Evolutionary conservation across 805 yeast species (phyloP).

Genomic region (Candida michaelii): DNA sequence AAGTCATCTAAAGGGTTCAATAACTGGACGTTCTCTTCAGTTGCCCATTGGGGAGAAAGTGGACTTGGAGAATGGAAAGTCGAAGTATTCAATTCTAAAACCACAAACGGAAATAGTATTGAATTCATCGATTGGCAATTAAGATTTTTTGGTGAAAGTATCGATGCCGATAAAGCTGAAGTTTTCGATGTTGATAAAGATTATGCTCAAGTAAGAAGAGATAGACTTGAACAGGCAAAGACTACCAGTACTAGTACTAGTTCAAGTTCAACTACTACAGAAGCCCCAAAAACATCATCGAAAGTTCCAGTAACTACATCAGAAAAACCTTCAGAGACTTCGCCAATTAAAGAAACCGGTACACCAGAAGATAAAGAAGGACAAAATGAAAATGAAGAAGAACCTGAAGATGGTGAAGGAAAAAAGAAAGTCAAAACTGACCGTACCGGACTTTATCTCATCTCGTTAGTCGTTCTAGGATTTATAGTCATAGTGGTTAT

Average conservation of each 20-base stretch:
- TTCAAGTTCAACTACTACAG: neutral
- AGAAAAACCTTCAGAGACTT: conserved; percentile 3
- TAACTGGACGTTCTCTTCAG: conserved; percentile 93
- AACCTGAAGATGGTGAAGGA: conserved; percentile 30
- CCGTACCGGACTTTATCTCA: conserved; percentile 61
- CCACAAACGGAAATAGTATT: conserved; percentile 33
- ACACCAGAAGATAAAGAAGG: conserved; percentile 10
- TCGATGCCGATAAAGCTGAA: conserved; percentile 62
- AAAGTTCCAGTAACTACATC: neutral
- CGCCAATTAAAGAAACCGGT: conserved; percentile 4
- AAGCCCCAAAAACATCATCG: conserved; percentile 4
- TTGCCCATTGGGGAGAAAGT: conserved; percentile 95
- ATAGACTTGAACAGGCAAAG: conserved; percentile 13
- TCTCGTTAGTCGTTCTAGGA: conserved; percentile 60
- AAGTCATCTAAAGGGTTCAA: conserved; percentile 54
- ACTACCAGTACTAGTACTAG: neutral
- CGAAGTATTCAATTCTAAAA: conserved; percentile 48
- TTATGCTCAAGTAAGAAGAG: conserved; percentile 41
- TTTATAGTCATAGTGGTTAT: conserved; percentile 47
- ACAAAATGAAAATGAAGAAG: conserved; percentile 27
- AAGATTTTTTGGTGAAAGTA: conserved; percentile 77
- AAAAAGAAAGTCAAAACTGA: conserved; percentile 34
- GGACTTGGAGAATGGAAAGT: conserved; percentile 84
- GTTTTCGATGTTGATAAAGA: conserved; percentile 52
- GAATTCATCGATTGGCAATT: conserved; percentile 69